Conservation (phyloP, 805 yeast genomes). For the Candida parachauliodes region DNA sequence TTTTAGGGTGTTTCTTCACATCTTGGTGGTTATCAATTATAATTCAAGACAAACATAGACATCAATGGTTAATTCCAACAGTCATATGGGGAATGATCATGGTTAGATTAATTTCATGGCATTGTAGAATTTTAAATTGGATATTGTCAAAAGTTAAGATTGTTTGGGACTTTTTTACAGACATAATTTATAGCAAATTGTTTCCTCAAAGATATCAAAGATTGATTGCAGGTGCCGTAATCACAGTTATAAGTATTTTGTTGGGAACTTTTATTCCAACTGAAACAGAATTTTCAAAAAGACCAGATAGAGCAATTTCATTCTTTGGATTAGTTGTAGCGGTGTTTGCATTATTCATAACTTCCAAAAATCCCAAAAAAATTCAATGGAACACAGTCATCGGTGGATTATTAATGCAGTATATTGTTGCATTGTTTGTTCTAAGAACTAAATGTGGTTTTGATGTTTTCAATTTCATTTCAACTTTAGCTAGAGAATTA, state of each 20-base stretch:
- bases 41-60: constrained; percentile 47
- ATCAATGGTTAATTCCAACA: constrained; percentile 57
- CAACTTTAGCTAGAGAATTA: constrained; percentile 53
- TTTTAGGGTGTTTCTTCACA: constrained; percentile 41
- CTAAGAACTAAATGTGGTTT: constrained; percentile 57
- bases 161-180: constrained; percentile 30
- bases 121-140: constrained; percentile 30
- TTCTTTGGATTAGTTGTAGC: constrained; percentile 53
- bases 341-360: constrained; percentile 37
- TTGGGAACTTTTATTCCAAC: constrained; percentile 53
- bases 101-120: constrained; percentile 50
- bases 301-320: constrained; percentile 54
- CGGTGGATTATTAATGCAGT: constrained; percentile 59
- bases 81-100: constrained; percentile 48
- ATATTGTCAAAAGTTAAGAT: constrained; percentile 15
- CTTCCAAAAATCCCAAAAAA: constrained; percentile 43
- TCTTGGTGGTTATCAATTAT: constrained; percentile 56
- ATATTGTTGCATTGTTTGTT: constrained; percentile 56
- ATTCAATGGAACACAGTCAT: constrained; percentile 59
- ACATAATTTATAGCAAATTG: constrained; percentile 34
- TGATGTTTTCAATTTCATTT: constrained; percentile 59
- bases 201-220: constrained; percentile 41
- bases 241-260: constrained; percentile 46
- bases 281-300: constrained; percentile 43
- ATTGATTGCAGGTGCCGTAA: constrained; percentile 39